phyloP scores from a whole-genome alignment of 2,329 filamentous ascomycete genomes.

The Cadophora luteo-olivacea region DNA sequence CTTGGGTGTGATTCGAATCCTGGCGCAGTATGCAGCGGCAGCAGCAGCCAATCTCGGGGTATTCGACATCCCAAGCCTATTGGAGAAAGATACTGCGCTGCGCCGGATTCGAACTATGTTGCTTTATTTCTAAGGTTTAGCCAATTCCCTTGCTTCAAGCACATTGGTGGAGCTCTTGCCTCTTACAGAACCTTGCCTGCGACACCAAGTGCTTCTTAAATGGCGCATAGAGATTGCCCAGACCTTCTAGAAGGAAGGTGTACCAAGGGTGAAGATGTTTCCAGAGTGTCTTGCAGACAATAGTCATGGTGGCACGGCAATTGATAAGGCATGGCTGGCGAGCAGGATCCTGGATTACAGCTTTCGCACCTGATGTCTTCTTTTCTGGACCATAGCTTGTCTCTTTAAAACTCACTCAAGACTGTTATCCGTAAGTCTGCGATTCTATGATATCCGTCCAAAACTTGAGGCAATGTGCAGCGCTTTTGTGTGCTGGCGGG shows the following conservation, averaged over 20 bases:
- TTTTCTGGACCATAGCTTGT: too few species aligned
- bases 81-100: background rate
- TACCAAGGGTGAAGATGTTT: background rate
- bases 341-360: too few species aligned
- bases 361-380: too few species aligned
- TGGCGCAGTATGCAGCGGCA: background rate
- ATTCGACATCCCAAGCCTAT: background rate
- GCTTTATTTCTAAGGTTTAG: background rate
- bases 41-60: constrained; percentile 4
- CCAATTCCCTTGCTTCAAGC: background rate
- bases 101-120: background rate
- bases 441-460: too few species aligned
- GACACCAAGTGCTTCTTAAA: background rate
- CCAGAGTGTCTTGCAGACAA: background rate
- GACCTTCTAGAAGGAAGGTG: background rate
- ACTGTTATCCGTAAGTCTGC: too few species aligned
- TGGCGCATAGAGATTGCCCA: background rate
- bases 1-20: background rate
- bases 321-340: background rate
- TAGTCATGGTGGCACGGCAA: background rate
- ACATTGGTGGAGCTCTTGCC: constrained; percentile 1
- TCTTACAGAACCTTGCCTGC: background rate
- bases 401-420: too few species aligned
- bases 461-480: too few species aligned
- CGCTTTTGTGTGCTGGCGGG: too few species aligned